Evolutionary conservation across 169 alveolate genomes (phyloP), one percentile per base, ranked within the genome.

Genomic region (Plasmodium yoelii): DNA sequence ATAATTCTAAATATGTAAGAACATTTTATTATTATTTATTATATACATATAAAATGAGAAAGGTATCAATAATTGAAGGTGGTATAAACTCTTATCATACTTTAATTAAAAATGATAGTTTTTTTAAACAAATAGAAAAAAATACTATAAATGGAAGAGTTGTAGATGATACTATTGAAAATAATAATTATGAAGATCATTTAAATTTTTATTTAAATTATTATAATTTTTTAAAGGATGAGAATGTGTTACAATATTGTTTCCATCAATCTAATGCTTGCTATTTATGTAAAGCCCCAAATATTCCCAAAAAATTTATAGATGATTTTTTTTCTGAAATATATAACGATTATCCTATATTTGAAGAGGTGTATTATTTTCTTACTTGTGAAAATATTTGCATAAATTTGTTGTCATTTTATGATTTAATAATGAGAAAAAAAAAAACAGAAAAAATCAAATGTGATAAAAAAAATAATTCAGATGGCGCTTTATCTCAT

Each of bases 251-350:
- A 13, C 46, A 47, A 1, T 9, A 82, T 2, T 19, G 13, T 22
- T 67, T 22, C 47, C 90, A 67, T 61, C 46, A 55, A 0, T 19
- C 56, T 39, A n/a, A 51, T 13, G 19, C 18, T 28, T 82, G 90
- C 49, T 82, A 82, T 61, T 26, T 82, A 4, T 82, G 90, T 26
- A 46, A 68, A 7, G 28, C 34, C 34, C 53, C 44, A 55, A 67
- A 42, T 39, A 12, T 60, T 5, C 39, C 65, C 51, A 82, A 67
- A 24, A 80, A 67, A 82, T 34, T 82, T 67, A 39, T 82, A 55
- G 90, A 82, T 67, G 90, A 67, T 19, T 82, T 67, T 55, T 82
- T 82, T 82, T 82, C 42, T 51, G 90, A 82, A 13, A 82, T 67
- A 53, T 82, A 82, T 60, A 82, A 60, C 13, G 77, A 82, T 39